These are phyloP conservation scores for Kalanchoe fedtschenkoi DNA, from an alignment of 164 flowering plant genomes.

Conservation along the genomic window DNA sequence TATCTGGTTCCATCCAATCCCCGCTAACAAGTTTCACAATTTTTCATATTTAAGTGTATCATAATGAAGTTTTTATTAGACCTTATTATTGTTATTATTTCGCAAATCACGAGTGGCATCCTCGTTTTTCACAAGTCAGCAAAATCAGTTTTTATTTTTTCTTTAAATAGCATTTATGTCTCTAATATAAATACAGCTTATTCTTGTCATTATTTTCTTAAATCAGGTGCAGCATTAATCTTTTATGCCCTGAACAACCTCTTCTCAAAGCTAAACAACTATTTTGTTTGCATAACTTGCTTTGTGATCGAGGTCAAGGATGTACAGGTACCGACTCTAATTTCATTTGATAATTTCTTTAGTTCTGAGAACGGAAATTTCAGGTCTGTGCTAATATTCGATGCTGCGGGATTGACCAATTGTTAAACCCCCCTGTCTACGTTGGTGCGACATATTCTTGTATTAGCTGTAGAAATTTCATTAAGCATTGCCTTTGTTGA, in stretches of 20 bases:
- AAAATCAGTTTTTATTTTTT: background rate
- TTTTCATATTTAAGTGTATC: background rate
- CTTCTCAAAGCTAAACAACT: slow-evolving; percentile 65
- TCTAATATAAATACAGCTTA: background rate
- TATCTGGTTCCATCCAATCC: background rate
- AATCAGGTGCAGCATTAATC: slow-evolving; percentile 46
- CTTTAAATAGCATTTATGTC: background rate
- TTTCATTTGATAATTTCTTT: background rate
- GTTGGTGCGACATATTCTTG: too few species aligned
- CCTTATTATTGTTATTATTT: too few species aligned
- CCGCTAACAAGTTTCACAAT: background rate
- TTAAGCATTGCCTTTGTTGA: too few species aligned
- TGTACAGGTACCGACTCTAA: slow-evolving; percentile 34
- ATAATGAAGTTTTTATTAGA: background rate
- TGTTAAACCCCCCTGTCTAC: too few species aligned
- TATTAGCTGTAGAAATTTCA: too few species aligned
- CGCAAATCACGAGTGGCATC: too few species aligned
- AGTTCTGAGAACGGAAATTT: background rate
- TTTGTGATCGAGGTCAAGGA: slow-evolving; percentile 39
- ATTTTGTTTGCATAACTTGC: slow-evolving; percentile 43
- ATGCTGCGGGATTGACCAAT: background rate
- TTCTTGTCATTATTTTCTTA: background rate
- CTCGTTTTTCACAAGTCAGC: too few species aligned
- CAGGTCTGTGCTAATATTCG: background rate
- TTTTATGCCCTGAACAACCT: slow-evolving; percentile 64